Evolutionary conservation across 768 basidiomycete species (phyloP).

Genomic region (Boletus rubescentipes): DNA sequence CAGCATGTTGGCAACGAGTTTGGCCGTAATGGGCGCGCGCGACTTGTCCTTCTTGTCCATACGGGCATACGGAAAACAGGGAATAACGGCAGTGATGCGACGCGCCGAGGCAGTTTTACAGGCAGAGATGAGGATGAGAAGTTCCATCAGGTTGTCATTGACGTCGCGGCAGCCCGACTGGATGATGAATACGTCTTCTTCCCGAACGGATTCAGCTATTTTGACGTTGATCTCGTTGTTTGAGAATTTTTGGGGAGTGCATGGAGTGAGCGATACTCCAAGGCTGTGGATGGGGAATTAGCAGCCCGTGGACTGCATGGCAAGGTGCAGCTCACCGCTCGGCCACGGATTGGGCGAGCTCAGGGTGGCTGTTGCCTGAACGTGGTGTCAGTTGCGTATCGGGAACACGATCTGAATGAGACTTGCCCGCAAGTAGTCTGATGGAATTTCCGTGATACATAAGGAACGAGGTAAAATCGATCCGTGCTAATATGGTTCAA

Average conservation of each 20-base stretch:
- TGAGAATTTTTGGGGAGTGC: slow-evolving; percentile 86
- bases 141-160: slow-evolving; percentile 97
- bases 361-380: slow-evolving; percentile 96
- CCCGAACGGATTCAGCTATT: slow-evolving; percentile 92
- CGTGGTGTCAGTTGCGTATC: slow-evolving; percentile 9
- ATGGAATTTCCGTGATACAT: slow-evolving; percentile 86
- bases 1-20: slow-evolving; percentile 98
- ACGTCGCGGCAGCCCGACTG: slow-evolving; percentile 88
- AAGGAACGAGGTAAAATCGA: slow-evolving; percentile 19
- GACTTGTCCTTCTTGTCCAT: slow-evolving; percentile 99
- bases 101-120: slow-evolving; percentile 96
- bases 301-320: slow-evolving; percentile 45
- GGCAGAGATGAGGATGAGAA: slow-evolving; percentile 96
- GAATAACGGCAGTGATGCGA: slow-evolving; percentile 95
- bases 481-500: slow-evolving; percentile 4
- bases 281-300: slow-evolving; percentile 68
- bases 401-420: neutral
- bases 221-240: slow-evolving; percentile 96
- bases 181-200: slow-evolving; percentile 98
- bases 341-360: slow-evolving; percentile 92
- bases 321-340: slow-evolving; percentile 85
- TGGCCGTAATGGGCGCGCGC: slow-evolving; percentile 95
- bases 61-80: slow-evolving; percentile 94
- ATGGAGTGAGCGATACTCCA: slow-evolving; percentile 81
- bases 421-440: slow-evolving; percentile 69